Evolutionary conservation across 331 rosid genomes (phyloP).

Genomic region (Arachis monticola): DNA sequence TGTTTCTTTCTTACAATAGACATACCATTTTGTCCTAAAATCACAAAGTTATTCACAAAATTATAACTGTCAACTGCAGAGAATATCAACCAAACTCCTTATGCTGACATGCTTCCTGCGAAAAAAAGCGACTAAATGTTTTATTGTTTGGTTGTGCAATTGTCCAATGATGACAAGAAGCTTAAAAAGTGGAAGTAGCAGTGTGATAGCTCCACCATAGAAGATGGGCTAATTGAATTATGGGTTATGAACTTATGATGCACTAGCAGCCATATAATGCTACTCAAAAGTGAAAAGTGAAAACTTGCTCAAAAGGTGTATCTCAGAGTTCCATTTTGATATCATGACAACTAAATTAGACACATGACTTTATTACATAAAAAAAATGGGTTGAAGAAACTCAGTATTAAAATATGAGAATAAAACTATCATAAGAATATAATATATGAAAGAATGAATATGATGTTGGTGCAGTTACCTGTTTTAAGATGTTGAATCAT

Average conservation of each 20-base stretch:
- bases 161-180: slow-evolving; percentile 33
- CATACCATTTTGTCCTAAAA: slow-evolving; percentile 84
- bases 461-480: background rate
- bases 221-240: slow-evolving; percentile 9
- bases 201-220: background rate
- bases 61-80: slow-evolving; percentile 68
- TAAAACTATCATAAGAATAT: no score
- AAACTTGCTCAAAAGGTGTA: background rate
- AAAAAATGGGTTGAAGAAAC: no score
- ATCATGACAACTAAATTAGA: background rate
- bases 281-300: slow-evolving; percentile 1
- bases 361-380: no score
- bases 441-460: background rate
- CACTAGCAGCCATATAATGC: slow-evolving; percentile 13
- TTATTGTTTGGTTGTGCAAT: slow-evolving; percentile 21
- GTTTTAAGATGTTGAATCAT: background rate
- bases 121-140: slow-evolving; percentile 42
- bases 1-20: background rate
- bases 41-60: slow-evolving; percentile 64
- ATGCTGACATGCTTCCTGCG: slow-evolving; percentile 92
- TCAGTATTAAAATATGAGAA: no score
- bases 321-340: slow-evolving; percentile 10
- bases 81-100: slow-evolving; percentile 59
- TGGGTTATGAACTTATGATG: no score
- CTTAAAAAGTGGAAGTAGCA: slow-evolving; percentile 18